Evolutionary conservation across 352 stramenopile genomes (phyloP).

Genomic region (Phytopythium kandeliae): DNA sequence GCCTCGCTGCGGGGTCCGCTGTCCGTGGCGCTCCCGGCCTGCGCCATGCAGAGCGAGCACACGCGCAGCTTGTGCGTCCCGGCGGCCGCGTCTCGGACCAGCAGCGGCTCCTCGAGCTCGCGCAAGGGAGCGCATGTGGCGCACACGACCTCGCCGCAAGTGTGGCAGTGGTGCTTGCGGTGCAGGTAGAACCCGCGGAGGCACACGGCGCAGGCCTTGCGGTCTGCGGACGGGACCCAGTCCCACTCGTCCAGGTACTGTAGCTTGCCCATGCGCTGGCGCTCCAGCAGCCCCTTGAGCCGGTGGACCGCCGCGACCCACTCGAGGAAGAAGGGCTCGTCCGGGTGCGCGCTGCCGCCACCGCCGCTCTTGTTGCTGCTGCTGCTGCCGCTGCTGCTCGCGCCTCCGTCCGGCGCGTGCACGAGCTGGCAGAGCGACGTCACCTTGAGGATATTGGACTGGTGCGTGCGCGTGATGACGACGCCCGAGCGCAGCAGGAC

Average conservation of each 20-base stretch:
- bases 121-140: conserved; percentile 63
- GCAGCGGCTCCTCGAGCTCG: conserved; percentile 61
- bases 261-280: conserved; percentile 66
- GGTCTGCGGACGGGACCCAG: conserved; percentile 61
- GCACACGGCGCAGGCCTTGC: conserved; percentile 78
- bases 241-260: conserved; percentile 79
- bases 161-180: conserved; percentile 69
- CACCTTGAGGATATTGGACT: conserved; percentile 63
- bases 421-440: conserved; percentile 33
- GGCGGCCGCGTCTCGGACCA: conserved; percentile 6
- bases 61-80: conserved; percentile 57
- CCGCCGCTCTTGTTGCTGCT: not conserved
- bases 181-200: conserved; percentile 75
- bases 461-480: conserved; percentile 70
- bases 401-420: not conserved
- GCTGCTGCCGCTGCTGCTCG: not conserved
- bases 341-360: not conserved
- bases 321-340: conserved; percentile 65
- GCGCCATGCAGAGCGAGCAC: conserved; percentile 60
- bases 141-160: conserved; percentile 77
- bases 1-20: conserved; percentile 25
- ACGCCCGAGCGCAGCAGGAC: conserved; percentile 58
- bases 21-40: conserved; percentile 23
- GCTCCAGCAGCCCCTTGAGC: conserved; percentile 56
- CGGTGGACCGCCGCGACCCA: conserved; percentile 48